These are phyloP conservation scores for Fusarium hostae DNA, from an alignment of 2,329 filamentous ascomycete species.

Conservation along the genomic window DNA sequence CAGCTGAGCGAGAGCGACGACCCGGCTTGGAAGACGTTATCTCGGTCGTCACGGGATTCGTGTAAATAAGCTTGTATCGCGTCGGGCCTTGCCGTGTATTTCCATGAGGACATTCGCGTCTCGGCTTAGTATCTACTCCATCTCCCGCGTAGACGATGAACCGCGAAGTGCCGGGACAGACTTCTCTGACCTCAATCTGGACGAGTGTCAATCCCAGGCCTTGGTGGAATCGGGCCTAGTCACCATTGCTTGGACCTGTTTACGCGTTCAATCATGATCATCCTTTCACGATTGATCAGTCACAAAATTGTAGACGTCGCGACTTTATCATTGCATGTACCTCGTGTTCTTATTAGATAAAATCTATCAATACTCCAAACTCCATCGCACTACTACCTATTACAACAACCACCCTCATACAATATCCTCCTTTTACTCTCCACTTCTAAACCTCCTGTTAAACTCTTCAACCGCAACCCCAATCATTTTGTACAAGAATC, in stretches of 20 bases:
- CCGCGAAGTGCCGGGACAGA: background rate
- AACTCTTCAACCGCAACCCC: constrained; percentile 75
- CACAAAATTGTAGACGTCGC: background rate
- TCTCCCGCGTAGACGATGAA: background rate
- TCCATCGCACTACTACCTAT: constrained; percentile 11
- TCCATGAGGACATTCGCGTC: background rate
- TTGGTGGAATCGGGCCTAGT: accelerated
- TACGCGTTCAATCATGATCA: background rate
- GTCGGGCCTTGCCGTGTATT: background rate
- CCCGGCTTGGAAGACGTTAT: background rate
- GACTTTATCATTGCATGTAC: background rate
- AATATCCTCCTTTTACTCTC: constrained; percentile 41
- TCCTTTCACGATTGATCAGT: too few relatives aligned
- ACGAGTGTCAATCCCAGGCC: background rate
- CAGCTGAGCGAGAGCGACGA: background rate
- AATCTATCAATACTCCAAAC: constrained; percentile 16
- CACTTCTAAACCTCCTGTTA: constrained; percentile 67
- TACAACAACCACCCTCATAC: background rate
- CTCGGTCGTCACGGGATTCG: background rate
- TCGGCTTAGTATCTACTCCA: background rate
- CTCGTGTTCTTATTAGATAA: constrained; percentile 11
- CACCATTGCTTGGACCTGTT: background rate
- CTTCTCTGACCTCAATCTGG: background rate
- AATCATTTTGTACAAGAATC: constrained; percentile 73
- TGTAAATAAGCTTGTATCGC: background rate